phyloP scores from a whole-genome alignment of 2,329 filamentous ascomycete genomes.

The Apiospora saccharicola region DNA sequence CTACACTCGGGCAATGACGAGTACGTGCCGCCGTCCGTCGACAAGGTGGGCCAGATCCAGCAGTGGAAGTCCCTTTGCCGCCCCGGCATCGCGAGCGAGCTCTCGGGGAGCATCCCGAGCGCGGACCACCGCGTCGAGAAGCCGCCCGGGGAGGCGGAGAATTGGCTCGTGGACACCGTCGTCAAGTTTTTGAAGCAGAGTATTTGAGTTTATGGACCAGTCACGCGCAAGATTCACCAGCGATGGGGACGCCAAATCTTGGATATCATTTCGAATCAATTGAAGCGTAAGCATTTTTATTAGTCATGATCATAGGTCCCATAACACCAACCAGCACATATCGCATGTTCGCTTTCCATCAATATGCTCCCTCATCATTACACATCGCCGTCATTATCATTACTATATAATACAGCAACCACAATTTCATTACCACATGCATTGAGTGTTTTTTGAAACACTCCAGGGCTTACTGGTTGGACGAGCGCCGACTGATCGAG shows the following conservation, averaged over 20 bases:
- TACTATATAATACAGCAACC: too few relatives aligned
- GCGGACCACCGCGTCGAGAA: slow-evolving; percentile 58
- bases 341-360: too few relatives aligned
- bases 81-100: slow-evolving; percentile 52
- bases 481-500: background rate
- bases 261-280: too few relatives aligned
- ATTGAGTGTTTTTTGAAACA: too few relatives aligned
- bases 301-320: too few relatives aligned
- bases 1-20: slow-evolving; percentile 73
- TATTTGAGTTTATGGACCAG: background rate
- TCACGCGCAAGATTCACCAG: too few relatives aligned
- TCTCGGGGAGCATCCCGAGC: slow-evolving; percentile 61
- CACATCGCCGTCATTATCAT: too few relatives aligned
- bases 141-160: slow-evolving; percentile 2
- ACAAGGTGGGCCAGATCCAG: slow-evolving; percentile 64
- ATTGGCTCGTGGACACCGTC: slow-evolving; percentile 18
- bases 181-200: slow-evolving; percentile 13
- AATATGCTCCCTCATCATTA: too few relatives aligned
- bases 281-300: too few relatives aligned
- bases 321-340: too few relatives aligned
- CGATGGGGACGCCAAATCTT: too few relatives aligned
- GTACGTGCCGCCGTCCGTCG: slow-evolving; percentile 64
- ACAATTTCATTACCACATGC: too few relatives aligned
- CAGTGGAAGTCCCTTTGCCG: slow-evolving; percentile 60
- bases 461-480: background rate